Base-by-base conservation (phyloP, 768 basidiomycete genomes). In the Tulasnella sp. region DNA sequence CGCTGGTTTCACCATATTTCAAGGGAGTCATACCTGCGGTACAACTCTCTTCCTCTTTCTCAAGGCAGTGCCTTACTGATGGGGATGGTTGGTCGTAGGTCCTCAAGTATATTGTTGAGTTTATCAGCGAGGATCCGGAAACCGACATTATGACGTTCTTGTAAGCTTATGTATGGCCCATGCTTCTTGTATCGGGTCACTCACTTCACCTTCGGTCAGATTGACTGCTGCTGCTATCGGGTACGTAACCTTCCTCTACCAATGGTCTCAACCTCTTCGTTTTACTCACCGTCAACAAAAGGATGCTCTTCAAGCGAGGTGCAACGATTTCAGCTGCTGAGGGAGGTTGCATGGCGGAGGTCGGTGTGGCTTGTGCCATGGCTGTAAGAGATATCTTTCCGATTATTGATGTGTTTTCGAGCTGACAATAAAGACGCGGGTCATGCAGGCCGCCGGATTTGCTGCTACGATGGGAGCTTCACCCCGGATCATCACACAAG, bases 351-450 rank as follows among this genome's bases (percentile, higher is more conserved):
- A 89, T 92, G 73, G 92, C 92, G 19, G 92, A 95, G 74, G 94
- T 98, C 3, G 94, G 94, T 80, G 95, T 97, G 43, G 94, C 95
- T 1, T 91, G 90, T 67, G 90, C 91, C 3, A 97, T 97, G 95
- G 95, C 93, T 85, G 85, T 56, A 92, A 4, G 62, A 15, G 38
- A 43, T 21, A 53, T 53, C 29, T 49, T 15, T 4, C 9, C 21
- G 44, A 30, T 3, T 19, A 3, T n/a, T n/a, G n/a, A n/a, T 17
- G 41, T 43, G 11, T 50, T 50, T 50, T 10, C 13, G 48, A 50
- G 17, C 24, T 34, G 23, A 38, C n/a, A 10, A 11, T 10, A 48
- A 21, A 48, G 7, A 23, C 42, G 5, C n/a, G 47, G 13, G n/a
- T 23, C n/a, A 34, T n/a, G 7, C 50, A 61, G 62, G 67, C 3